Evolutionary conservation across 257 asterid genomes (phyloP).

Genomic region (Capsicum chinense): DNA sequence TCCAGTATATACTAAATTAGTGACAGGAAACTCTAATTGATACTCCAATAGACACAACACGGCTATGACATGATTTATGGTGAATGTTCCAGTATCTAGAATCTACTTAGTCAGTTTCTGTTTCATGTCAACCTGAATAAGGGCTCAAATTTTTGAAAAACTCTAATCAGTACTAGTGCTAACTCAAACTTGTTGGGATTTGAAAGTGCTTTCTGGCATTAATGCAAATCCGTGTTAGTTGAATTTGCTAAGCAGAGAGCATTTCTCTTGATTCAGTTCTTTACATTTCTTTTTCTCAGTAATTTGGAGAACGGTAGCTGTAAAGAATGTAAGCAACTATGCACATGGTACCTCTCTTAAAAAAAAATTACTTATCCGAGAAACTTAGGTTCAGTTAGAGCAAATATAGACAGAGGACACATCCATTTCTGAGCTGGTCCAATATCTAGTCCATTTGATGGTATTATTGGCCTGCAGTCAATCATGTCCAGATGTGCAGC

Average conservation of each 20-base stretch:
- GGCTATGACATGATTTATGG: neutral
- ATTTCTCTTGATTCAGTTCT: slow-evolving; percentile 11
- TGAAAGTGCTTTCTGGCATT: neutral
- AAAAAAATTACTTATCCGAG: neutral
- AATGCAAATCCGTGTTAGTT: neutral
- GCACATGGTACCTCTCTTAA: neutral
- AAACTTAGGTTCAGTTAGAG: slow-evolving; percentile 4
- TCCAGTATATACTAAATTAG: slow-evolving; percentile 1
- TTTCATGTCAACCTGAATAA: neutral
- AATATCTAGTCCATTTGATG: slow-evolving; percentile 14
- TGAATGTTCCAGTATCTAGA: slow-evolving; percentile 10
- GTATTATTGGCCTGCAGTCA: neutral
- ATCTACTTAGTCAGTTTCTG: neutral
- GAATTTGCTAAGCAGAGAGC: neutral
- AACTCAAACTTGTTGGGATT: neutral
- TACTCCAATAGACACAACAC: neutral
- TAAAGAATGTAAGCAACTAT: neutral
- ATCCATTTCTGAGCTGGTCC: neutral
- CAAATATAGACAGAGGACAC: neutral
- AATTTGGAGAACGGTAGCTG: neutral
- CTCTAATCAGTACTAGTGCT: neutral
- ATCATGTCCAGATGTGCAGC: neutral
- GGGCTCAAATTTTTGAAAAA: neutral
- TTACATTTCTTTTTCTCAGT: neutral
- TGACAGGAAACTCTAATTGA: neutral